These are phyloP conservation scores for Cyberlindnera maritima DNA, from an alignment of 805 yeast species.

Conservation along the genomic window DNA sequence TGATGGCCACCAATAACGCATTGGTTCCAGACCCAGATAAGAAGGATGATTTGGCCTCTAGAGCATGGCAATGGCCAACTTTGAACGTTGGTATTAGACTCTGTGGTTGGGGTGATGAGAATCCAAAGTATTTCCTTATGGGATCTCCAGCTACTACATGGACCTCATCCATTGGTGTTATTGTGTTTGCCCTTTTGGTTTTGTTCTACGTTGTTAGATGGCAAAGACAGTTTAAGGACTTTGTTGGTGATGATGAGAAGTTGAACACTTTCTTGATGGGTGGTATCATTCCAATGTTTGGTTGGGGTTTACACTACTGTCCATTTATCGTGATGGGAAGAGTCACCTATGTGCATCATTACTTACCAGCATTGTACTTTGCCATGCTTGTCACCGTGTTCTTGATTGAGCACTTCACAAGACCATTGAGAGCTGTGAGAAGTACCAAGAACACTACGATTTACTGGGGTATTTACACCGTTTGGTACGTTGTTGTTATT, in stretches of 20 bases:
- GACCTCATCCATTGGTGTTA: conserved; percentile 61
- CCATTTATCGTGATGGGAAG: conserved; percentile 83
- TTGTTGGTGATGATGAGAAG: conserved; percentile 41
- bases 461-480: conserved; percentile 35
- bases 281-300: conserved; percentile 75
- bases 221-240: conserved; percentile 76
- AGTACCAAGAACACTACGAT: conserved; percentile 26
- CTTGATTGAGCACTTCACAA: conserved; percentile 43
- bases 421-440: conserved; percentile 21
- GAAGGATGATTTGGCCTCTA: conserved; percentile 66
- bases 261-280: conserved; percentile 60
- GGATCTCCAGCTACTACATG: conserved; percentile 81
- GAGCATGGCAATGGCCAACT: conserved; percentile 91
- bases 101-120: conserved; percentile 65
- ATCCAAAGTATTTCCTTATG: conserved; percentile 60
- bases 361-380: conserved; percentile 79
- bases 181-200: conserved; percentile 47
- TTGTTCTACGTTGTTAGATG: conserved; percentile 47
- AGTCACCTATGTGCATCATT: conserved; percentile 84
- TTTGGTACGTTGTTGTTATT: conserved; percentile 41
- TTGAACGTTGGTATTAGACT: conserved; percentile 71
- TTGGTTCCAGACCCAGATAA: conserved; percentile 75
- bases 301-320: conserved; percentile 74
- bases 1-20: conserved; percentile 87
- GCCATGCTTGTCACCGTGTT: conserved; percentile 59